Conservation (phyloP, 495 filamentous ascomycete species). For the Penicillium desertorum region DNA sequence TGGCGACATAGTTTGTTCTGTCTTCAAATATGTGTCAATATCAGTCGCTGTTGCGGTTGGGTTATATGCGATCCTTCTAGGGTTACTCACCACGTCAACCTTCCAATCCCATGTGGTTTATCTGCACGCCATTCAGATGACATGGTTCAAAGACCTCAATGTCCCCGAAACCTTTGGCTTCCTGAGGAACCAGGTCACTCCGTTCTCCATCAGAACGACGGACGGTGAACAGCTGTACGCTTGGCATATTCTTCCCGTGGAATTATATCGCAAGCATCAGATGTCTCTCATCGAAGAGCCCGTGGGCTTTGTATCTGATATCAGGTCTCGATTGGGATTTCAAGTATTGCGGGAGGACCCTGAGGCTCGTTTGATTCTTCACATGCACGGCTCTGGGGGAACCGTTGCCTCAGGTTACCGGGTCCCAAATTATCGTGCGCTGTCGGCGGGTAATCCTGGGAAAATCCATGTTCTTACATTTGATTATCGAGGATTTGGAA, state of each 20-base stretch:
- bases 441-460: constrained; percentile 56
- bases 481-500: constrained; percentile 80
- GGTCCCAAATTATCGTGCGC: constrained; percentile 60
- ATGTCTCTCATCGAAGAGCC: constrained; percentile 48
- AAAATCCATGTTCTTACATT: constrained; percentile 63
- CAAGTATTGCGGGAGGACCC: constrained; percentile 63
- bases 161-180: constrained; percentile 51
- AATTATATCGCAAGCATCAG: constrained; percentile 59
- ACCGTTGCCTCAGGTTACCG: constrained; percentile 64
- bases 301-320: constrained; percentile 50
- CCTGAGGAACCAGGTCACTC: constrained; percentile 62
- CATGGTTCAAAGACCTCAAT: constrained; percentile 51
- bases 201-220: constrained; percentile 59
- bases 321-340: constrained; percentile 56
- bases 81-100: constrained; percentile 43
- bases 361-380: constrained; percentile 58
- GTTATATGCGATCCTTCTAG: constrained; percentile 40
- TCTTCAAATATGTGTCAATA: constrained; percentile 39
- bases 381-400: constrained; percentile 56
- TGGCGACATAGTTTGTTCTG: neutral
- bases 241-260: constrained; percentile 72
- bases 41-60: constrained; percentile 27
- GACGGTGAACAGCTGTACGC: constrained; percentile 61
- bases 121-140: constrained; percentile 47
- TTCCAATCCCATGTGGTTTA: constrained; percentile 52